A percentile compares a stretch with the other conserved stretches of the same genome.
phyloP scores from a whole-genome alignment of 2,329 filamentous ascomycete genomes.

The Exophiala oligosperma region DNA sequence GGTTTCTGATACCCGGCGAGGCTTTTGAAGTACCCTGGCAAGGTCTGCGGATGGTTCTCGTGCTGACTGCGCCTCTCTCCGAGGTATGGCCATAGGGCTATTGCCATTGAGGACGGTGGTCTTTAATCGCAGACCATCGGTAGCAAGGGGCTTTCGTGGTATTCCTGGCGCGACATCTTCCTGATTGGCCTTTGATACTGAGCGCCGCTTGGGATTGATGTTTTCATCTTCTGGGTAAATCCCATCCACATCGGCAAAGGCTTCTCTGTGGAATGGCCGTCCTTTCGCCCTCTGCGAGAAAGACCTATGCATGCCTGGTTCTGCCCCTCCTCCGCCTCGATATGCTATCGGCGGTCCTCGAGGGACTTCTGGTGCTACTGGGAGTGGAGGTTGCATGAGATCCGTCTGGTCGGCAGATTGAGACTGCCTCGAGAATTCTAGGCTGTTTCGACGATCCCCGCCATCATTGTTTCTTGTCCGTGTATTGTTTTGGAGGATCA shows the following conservation, averaged over 20 bases:
- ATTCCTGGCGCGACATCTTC: neutral
- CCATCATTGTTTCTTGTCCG: conserved; percentile 11
- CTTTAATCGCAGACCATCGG: conserved; percentile 16
- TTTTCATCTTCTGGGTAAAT: conserved; percentile 4
- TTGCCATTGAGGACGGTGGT: conserved; percentile 15
- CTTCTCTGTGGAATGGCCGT: conserved; percentile 28
- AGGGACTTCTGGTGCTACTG: conserved; percentile 60
- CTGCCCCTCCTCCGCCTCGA: conserved; percentile 46
- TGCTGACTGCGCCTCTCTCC: conserved; percentile 11
- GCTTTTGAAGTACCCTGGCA: conserved; percentile 7
- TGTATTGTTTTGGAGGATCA: conserved; percentile 11
- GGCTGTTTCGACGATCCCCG: conserved; percentile 6
- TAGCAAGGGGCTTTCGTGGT: conserved; percentile 13
- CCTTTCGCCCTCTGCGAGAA: conserved; percentile 31
- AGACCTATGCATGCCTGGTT: conserved; percentile 24
- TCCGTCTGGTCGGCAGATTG: conserved; percentile 11
- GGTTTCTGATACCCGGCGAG: conserved; percentile 12
- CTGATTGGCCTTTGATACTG: conserved; percentile 2
- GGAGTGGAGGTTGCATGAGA: conserved; percentile 1
- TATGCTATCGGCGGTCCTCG: conserved; percentile 60
- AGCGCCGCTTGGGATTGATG: conserved; percentile 6
- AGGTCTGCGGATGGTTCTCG: conserved; percentile 1
- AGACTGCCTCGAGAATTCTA: conserved; percentile 7
- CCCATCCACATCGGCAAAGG: conserved; percentile 24
- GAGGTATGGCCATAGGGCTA: neutral